A percentile compares a stretch with the other conserved stretches of the same genome.
Evolutionary conservation across 2,329 filamentous ascomycete genomes (phyloP).

Genomic region (Botryosphaeria agaves): DNA sequence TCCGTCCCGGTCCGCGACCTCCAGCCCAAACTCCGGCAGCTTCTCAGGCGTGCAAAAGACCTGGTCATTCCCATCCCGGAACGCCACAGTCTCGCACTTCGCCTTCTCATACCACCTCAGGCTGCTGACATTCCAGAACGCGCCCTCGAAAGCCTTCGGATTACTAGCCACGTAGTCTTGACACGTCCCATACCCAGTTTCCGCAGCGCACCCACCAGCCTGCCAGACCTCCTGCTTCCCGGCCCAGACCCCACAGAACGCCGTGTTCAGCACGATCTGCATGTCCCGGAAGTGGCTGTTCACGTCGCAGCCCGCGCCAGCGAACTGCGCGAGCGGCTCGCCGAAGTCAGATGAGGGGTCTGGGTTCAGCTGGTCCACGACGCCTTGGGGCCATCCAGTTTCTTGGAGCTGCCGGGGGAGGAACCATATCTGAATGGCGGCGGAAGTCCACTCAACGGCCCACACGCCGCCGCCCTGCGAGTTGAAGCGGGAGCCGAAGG

Average conservation of each 20-base stretch:
- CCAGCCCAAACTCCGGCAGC: too few relatives aligned
- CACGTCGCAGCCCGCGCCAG: constrained; percentile 49
- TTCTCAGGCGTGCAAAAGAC: too few relatives aligned
- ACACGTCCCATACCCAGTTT: constrained; percentile 43
- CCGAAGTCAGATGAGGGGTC: constrained; percentile 49
- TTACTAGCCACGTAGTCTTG: constrained; percentile 54
- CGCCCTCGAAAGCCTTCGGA: constrained; percentile 49
- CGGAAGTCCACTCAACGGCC: constrained; percentile 45
- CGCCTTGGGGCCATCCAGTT: constrained; percentile 40
- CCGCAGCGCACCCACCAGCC: constrained; percentile 38
- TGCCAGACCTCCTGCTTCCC: constrained; percentile 43
- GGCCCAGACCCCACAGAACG: constrained; percentile 82
- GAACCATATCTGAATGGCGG: constrained; percentile 63
- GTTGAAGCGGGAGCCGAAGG: constrained; percentile 38
- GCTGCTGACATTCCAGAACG: constrained; percentile 63
- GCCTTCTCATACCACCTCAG: constrained; percentile 43
- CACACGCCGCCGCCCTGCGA: constrained; percentile 25
- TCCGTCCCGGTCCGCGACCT: too few relatives aligned
- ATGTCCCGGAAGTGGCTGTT: constrained; percentile 51
- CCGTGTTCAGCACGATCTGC: constrained; percentile 65
- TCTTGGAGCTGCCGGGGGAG: constrained; percentile 64
- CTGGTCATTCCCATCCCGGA: too few relatives aligned
- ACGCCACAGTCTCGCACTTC: too few relatives aligned
- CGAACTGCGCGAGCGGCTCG: constrained; percentile 49
- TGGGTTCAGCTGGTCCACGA: too few relatives aligned